Evolutionary conservation across 352 stramenopile species (phyloP).

Genomic region (Pythium brassicae): DNA sequence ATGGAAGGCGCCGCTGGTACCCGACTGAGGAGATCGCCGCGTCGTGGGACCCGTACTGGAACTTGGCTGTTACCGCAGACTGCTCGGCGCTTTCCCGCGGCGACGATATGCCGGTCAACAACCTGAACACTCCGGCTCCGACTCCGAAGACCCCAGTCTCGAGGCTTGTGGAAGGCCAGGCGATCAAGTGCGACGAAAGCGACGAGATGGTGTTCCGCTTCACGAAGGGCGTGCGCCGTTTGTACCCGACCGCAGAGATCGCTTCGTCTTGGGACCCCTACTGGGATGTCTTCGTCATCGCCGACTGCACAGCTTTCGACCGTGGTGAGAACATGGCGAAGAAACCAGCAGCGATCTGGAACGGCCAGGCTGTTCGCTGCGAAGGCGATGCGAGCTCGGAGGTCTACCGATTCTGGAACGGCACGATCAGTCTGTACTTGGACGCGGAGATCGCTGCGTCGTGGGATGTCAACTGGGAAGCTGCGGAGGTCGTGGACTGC

Average conservation of each 20-base stretch:
- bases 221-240: slow-evolving; percentile 3
- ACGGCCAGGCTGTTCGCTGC: slow-evolving; percentile 19
- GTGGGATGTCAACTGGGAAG: slow-evolving; percentile 17
- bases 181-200: slow-evolving; percentile 12
- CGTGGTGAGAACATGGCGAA: slow-evolving; percentile 13
- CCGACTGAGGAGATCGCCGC: slow-evolving; percentile 10
- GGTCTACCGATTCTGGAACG: slow-evolving; percentile 13
- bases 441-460: slow-evolving; percentile 13
- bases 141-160: background rate
- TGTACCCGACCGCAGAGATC: slow-evolving; percentile 15
- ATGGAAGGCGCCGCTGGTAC: slow-evolving; percentile 16
- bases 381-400: background rate
- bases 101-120: background rate
- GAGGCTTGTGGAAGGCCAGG: slow-evolving; percentile 2
- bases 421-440: slow-evolving; percentile 11
- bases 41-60: slow-evolving; percentile 23
- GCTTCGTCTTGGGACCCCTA: slow-evolving; percentile 20
- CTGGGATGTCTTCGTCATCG: slow-evolving; percentile 4
- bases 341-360: slow-evolving; percentile 7
- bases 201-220: slow-evolving; percentile 8
- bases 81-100: slow-evolving; percentile 9
- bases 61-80: slow-evolving; percentile 6
- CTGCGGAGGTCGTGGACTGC: slow-evolving; percentile 17
- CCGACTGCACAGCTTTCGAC: slow-evolving; percentile 10
- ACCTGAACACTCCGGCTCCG: background rate